phyloP scores from a whole-genome alignment of 805 yeast genomes.

The Yamadazyma tumulicola region DNA sequence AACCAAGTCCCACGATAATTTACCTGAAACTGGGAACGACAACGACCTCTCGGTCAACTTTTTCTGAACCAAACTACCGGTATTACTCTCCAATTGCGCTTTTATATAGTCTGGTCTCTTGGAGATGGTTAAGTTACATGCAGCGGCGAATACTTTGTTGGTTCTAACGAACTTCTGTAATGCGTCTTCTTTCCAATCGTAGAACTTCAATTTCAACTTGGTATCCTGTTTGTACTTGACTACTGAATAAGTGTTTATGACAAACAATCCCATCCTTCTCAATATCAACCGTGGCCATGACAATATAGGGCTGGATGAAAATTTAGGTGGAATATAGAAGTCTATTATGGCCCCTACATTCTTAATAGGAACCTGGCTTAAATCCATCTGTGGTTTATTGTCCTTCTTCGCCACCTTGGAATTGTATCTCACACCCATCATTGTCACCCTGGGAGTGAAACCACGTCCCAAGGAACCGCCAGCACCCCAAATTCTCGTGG shows the following conservation, averaged over 20 bases:
- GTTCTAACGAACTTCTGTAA: slow-evolving; percentile 72
- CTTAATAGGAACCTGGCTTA: slow-evolving; percentile 36
- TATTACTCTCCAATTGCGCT: slow-evolving; percentile 30
- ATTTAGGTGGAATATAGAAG: slow-evolving; percentile 40
- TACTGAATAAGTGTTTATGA: slow-evolving; percentile 59
- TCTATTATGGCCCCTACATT: slow-evolving; percentile 40
- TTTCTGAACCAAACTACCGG: slow-evolving; percentile 30
- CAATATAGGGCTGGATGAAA: slow-evolving; percentile 21
- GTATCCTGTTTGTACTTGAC: slow-evolving; percentile 45
- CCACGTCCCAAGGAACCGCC: background rate
- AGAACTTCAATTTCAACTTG: slow-evolving; percentile 48
- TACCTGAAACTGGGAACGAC: slow-evolving; percentile 51
- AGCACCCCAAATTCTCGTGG: too few relatives aligned
- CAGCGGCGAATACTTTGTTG: slow-evolving; percentile 75
- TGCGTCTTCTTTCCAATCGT: slow-evolving; percentile 84
- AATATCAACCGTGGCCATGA: slow-evolving; percentile 46
- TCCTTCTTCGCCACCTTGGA: slow-evolving; percentile 9
- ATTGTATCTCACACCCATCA: background rate
- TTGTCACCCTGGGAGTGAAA: background rate
- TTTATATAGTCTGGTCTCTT: slow-evolving; percentile 45
- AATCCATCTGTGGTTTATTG: slow-evolving; percentile 20
- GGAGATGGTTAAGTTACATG: slow-evolving; percentile 27
- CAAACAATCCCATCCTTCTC: slow-evolving; percentile 63
- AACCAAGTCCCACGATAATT: slow-evolving; percentile 73
- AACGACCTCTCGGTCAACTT: slow-evolving; percentile 30